Evolutionary conservation across 2,329 filamentous ascomycete species (phyloP).

Genomic region (Fusarium dimerum): DNA sequence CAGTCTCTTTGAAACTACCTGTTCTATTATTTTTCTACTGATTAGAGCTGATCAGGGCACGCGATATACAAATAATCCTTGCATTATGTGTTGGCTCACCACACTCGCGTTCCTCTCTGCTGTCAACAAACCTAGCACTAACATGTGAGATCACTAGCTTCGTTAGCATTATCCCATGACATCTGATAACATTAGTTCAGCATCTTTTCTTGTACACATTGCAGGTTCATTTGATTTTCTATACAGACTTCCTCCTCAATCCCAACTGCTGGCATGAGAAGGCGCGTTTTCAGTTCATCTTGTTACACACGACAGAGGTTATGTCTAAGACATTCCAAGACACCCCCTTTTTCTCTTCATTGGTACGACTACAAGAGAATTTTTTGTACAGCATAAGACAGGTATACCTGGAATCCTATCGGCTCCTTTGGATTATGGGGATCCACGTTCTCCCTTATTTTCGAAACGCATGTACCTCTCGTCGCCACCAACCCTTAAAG

Average conservation of each 20-base stretch:
- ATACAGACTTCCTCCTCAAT: neutral
- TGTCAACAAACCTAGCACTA: too few relatives aligned
- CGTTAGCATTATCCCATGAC: too few relatives aligned
- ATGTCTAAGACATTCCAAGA: constrained; percentile 6
- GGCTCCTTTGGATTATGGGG: neutral
- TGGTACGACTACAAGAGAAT: constrained; percentile 7
- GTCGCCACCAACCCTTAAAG: constrained; percentile 80
- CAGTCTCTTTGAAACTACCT: constrained; percentile 1
- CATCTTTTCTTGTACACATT: neutral
- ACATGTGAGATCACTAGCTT: too few relatives aligned
- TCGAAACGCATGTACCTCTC: constrained; percentile 60
- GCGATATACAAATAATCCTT: neutral
- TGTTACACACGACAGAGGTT: constrained; percentile 3
- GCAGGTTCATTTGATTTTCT: neutral
- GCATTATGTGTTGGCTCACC: neutral
- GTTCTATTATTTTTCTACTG: neutral
- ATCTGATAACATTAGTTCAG: neutral
- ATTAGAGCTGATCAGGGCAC: neutral
- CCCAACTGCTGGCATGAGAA: neutral
- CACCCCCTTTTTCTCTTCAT: constrained; percentile 6
- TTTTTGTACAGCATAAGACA: constrained; percentile 6
- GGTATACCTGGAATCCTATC: neutral
- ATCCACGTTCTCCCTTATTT: constrained; percentile 38
- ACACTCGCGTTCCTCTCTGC: too few relatives aligned
- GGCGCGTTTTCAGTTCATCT: constrained; percentile 1